These are phyloP conservation scores for Talaromyces ruber DNA, from an alignment of 495 filamentous ascomycete genomes.

Conservation along the genomic window DNA sequence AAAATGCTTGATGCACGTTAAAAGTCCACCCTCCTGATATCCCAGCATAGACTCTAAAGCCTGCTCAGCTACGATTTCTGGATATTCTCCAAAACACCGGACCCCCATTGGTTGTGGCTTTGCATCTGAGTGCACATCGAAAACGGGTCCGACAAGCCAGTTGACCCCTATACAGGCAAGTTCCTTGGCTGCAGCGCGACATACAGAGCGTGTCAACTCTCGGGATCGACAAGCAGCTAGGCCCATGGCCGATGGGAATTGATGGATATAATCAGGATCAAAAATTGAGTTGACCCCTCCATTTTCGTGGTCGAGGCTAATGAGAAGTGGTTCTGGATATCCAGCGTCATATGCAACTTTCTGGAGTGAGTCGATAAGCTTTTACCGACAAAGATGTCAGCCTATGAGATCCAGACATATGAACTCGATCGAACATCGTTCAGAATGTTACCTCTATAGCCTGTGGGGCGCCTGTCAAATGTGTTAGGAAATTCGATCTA, in stretches of 20 bases:
- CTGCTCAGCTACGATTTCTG: neutral
- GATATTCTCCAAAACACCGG: slow-evolving; percentile 3
- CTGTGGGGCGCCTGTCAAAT: neutral
- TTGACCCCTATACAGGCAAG: slow-evolving; percentile 1
- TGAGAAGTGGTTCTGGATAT: slow-evolving; percentile 1
- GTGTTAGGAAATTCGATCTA: neutral
- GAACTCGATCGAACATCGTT: neutral
- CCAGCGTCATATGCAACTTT: slow-evolving; percentile 3
- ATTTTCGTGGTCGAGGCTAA: slow-evolving; percentile 5
- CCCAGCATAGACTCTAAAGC: slow-evolving; percentile 6
- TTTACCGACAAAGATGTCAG: neutral
- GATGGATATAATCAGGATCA: slow-evolving; percentile 4
- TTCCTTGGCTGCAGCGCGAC: neutral
- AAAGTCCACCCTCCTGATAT: neutral
- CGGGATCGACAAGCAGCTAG: slow-evolving; percentile 5
- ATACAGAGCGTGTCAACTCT: neutral
- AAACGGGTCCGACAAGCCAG: slow-evolving; percentile 5
- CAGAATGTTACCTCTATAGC: slow-evolving; percentile 1
- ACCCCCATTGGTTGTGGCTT: slow-evolving; percentile 5
- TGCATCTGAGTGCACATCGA: slow-evolving; percentile 2
- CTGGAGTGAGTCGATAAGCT: slow-evolving; percentile 1
- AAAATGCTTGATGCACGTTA: slow-evolving; percentile 5
- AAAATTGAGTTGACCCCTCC: slow-evolving; percentile 6
- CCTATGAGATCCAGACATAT: neutral
- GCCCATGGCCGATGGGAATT: slow-evolving; percentile 5